Percentiles rank a stretch among this genome's conserved stretches.
phyloP scores from a whole-genome alignment of 352 stramenopile genomes.

The Phytophthora macrochlamydospora region DNA sequence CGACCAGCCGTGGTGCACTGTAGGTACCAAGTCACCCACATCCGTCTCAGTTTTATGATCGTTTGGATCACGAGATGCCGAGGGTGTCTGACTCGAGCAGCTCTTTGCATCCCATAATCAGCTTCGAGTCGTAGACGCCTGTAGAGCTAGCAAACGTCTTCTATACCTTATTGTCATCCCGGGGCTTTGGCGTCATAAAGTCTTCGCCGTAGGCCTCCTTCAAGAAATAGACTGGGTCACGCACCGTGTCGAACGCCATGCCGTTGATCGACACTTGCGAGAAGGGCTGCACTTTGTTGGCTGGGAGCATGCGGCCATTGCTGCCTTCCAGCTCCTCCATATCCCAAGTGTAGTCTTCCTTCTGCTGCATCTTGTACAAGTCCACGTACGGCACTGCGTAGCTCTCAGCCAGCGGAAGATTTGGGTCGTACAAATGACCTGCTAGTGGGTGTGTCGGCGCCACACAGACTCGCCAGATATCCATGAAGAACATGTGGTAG shows the following conservation, averaged over 20 bases:
- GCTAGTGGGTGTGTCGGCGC: constrained; percentile 47
- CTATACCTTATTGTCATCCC: not conserved
- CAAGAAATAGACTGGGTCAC: constrained; percentile 39
- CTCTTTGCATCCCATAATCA: no score
- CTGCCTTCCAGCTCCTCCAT: constrained; percentile 28
- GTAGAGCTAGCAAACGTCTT: no score
- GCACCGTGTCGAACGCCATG: constrained; percentile 37
- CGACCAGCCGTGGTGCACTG: no score
- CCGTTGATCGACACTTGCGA: constrained; percentile 35
- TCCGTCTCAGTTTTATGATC: no score
- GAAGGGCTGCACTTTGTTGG: constrained; percentile 30
- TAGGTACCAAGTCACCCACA: no score
- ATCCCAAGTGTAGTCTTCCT: constrained; percentile 14
- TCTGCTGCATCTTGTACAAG: constrained; percentile 35
- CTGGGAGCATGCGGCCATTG: constrained; percentile 18
- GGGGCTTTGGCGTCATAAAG: constrained; percentile 38
- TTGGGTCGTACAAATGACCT: constrained; percentile 38
- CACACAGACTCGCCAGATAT: constrained; percentile 47
- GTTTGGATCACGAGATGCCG: no score
- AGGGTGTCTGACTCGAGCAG: no score
- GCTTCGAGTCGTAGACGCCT: no score
- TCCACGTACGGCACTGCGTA: constrained; percentile 42
- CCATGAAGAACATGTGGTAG: constrained; percentile 55
- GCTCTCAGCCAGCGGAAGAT: constrained; percentile 13
- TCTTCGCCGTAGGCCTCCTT: constrained; percentile 34